Evolutionary conservation across 2,329 filamentous ascomycete genomes (phyloP).

Genomic region (Diaporthe sp.): DNA sequence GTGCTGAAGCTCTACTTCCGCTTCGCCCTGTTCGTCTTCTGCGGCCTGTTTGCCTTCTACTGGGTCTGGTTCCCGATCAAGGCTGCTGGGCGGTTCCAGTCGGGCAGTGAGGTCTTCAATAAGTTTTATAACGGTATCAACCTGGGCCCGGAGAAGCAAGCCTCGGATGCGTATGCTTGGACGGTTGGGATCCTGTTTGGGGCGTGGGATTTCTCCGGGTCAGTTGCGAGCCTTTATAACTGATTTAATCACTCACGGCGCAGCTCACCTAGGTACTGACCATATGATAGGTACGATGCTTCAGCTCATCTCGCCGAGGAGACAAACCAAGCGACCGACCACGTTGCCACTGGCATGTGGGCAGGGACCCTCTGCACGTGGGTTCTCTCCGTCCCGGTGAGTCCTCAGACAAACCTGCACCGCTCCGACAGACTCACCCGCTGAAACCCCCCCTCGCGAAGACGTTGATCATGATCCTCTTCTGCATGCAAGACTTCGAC

Average conservation of each 20-base stretch:
- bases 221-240: background rate
- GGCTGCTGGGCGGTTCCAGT: slow-evolving; percentile 52
- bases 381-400: slow-evolving; percentile 52
- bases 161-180: slow-evolving; percentile 54
- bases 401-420: background rate
- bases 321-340: slow-evolving; percentile 51
- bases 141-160: slow-evolving; percentile 49
- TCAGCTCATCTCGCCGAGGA: slow-evolving; percentile 55
- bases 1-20: slow-evolving; percentile 53
- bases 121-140: slow-evolving; percentile 57
- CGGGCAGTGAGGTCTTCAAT: slow-evolving; percentile 49
- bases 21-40: slow-evolving; percentile 54
- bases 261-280: background rate
- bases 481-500: slow-evolving; percentile 57
- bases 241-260: background rate
- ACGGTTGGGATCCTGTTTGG: slow-evolving; percentile 52
- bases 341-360: slow-evolving; percentile 56
- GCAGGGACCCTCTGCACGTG: slow-evolving; percentile 52
- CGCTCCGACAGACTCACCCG: too few relatives aligned
- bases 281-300: slow-evolving; percentile 46
- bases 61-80: slow-evolving; percentile 56
- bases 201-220: slow-evolving; percentile 54
- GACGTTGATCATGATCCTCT: slow-evolving; percentile 54
- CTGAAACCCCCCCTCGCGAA: background rate
- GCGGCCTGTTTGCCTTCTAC: slow-evolving; percentile 51